Evolutionary conservation across 1,139 yeast species (phyloP), one percentile per base, ranked within the genome.

Genomic region (Geotrichum histeridarum): DNA sequence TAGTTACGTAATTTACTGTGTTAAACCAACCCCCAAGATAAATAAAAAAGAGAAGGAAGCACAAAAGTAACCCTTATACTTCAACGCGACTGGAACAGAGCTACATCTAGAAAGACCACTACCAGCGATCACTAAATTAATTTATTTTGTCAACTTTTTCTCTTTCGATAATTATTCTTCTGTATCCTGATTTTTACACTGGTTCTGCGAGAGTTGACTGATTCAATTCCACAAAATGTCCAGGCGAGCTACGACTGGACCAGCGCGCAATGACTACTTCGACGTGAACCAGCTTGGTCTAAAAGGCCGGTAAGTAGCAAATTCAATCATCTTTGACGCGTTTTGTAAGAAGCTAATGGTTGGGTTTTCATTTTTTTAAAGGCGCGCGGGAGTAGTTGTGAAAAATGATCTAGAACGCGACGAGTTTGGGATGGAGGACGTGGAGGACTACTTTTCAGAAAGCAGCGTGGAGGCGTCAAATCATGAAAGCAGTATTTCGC

Each of bases 401-500:
- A 75, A 73, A 52, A 67, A 73, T 54, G 75, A 81, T 67, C 64
- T 85, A 45, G 70, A 73, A 36, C 78, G 80, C 61, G 94, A 86
- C 67, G 79, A 79, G 56, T 78, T 81, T 65, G 85, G 89, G 38
- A 81, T 88, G 84, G 96, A 89, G 65, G 86, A 84, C 63, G 70
- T 88, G 42, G 86, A 85, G 61, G 95, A 83, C 54, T 89, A 85
- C 71, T 88, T 87, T 61, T 77, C 77, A 17, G 68, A 45, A 45
- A 35, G 39, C 18, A 32, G 39, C 12, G 31, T 9, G 8, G 39
- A 44, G 39, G 22, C n/a, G 8, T 7, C 17, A 12, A 27, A 27
- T 9, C 14, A 17, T 22, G 27, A 22, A 5, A 22, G 27, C 27
- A 22, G 27, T 5, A 22, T 22, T 22, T 22, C 27, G 5, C 27